Percentiles rank a stretch among this genome's conserved stretches.
phyloP scores from a whole-genome alignment of 2,329 filamentous ascomycete genomes.

The Aspergillus sp. region DNA sequence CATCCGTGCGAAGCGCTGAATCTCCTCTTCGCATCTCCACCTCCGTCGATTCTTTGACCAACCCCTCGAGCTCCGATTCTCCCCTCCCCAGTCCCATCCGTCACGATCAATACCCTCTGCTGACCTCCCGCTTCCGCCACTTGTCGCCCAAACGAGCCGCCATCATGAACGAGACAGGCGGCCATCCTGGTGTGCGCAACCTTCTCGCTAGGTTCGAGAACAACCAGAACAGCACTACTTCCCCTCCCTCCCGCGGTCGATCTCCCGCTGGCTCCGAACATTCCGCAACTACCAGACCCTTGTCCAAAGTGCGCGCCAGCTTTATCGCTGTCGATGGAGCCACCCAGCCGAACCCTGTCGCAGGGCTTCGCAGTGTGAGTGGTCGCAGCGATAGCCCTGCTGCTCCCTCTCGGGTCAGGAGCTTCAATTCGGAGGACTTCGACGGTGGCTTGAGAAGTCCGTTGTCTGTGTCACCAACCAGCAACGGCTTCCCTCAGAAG shows the following conservation, averaged over 20 bases:
- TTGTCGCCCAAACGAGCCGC: background rate
- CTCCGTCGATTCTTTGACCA: conserved; percentile 3
- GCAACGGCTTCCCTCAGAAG: conserved; percentile 23
- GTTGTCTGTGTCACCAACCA: conserved; percentile 31
- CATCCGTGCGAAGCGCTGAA: conserved; percentile 1
- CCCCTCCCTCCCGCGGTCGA: conserved; percentile 69
- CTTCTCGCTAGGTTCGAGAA: conserved; percentile 81
- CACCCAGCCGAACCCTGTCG: conserved; percentile 44
- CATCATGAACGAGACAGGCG: conserved; percentile 25
- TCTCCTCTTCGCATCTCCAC: conserved; percentile 7
- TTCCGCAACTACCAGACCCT: conserved; percentile 55
- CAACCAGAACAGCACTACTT: conserved; percentile 60
- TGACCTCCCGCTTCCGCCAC: background rate
- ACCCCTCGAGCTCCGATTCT: background rate
- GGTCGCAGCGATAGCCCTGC: conserved; percentile 37
- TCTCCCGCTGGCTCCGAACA: conserved; percentile 58
- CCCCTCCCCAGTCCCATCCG: conserved; percentile 2
- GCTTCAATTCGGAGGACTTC: conserved; percentile 34
- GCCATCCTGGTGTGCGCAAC: conserved; percentile 63
- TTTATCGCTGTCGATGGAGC: conserved; percentile 70
- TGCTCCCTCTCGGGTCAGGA: conserved; percentile 32
- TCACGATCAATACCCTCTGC: conserved; percentile 7
- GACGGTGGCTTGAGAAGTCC: conserved; percentile 34
- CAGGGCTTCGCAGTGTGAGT: conserved; percentile 46
- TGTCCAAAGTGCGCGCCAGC: conserved; percentile 73